These are phyloP conservation scores for Tephrocybe sp. DNA, from an alignment of 768 basidiomycete genomes.

Conservation along the genomic window DNA sequence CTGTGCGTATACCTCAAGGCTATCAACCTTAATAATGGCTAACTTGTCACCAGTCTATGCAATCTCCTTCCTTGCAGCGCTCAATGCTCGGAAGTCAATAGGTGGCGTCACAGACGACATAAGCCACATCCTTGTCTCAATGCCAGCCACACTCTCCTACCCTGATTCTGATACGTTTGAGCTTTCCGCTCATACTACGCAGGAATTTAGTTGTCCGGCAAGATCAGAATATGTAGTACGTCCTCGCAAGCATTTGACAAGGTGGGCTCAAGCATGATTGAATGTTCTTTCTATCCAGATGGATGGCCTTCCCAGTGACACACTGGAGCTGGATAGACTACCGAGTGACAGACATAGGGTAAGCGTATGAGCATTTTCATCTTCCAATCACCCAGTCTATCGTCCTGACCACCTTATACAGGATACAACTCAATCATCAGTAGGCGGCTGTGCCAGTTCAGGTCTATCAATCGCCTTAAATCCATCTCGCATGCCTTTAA, in stretches of 20 bases:
- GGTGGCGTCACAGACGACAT: conserved; percentile 11
- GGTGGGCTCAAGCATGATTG: no score
- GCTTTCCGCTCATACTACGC: neutral
- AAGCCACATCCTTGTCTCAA: conserved; percentile 15
- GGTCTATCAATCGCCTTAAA: no score
- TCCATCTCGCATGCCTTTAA: no score
- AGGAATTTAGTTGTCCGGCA: neutral
- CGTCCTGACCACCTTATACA: no score
- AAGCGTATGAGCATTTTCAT: neutral
- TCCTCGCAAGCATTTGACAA: no score
- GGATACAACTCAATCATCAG: no score
- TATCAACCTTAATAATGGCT: neutral
- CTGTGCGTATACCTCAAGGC: conserved; percentile 16
- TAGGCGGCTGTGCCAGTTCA: no score
- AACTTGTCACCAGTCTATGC: conserved; percentile 21
- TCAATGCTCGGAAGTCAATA: conserved; percentile 17
- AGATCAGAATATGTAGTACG: no score
- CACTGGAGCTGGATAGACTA: neutral
- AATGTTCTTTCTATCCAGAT: neutral
- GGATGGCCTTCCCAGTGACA: neutral
- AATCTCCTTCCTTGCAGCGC: conserved; percentile 27
- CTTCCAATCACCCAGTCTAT: no score
- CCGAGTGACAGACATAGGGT: neutral
- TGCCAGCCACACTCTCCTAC: conserved; percentile 1
- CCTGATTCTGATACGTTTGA: neutral